Evolutionary conservation across 768 basidiomycete genomes (phyloP).

Genomic region (Auriscalpium orientale): DNA sequence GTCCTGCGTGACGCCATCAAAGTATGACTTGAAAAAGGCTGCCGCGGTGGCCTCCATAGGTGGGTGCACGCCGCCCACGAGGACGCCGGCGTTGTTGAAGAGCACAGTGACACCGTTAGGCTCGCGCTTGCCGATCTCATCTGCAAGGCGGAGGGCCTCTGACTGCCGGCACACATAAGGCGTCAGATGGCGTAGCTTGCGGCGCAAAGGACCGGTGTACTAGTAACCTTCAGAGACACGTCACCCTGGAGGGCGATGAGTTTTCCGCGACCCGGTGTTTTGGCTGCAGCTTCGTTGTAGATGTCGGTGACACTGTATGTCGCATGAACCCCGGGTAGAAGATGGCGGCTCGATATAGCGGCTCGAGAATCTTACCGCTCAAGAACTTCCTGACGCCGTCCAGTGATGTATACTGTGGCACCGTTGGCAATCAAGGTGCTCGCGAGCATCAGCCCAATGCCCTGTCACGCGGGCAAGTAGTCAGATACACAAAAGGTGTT

Average conservation of each 20-base stretch:
- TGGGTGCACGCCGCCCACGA: slow-evolving; percentile 21
- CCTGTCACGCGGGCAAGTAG: slow-evolving; percentile 19
- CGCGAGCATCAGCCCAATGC: slow-evolving; percentile 44
- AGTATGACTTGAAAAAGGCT: slow-evolving; percentile 31
- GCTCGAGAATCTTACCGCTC: slow-evolving; percentile 23
- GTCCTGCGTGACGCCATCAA: slow-evolving; percentile 30
- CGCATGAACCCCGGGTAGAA: not conserved
- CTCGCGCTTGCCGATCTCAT: slow-evolving; percentile 21
- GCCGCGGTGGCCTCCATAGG: slow-evolving; percentile 26
- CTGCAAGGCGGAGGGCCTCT: slow-evolving; percentile 35
- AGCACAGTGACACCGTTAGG: not conserved
- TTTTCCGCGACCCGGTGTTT: slow-evolving; percentile 23
- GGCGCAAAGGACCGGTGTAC: not conserved
- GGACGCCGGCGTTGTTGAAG: slow-evolving; percentile 38
- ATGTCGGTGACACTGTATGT: slow-evolving; percentile 22
- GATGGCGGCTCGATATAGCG: not conserved
- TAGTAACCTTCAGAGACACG: slow-evolving; percentile 30
- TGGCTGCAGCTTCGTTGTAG: slow-evolving; percentile 32
- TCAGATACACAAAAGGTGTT: slow-evolving; percentile 3
- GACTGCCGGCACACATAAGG: slow-evolving; percentile 20
- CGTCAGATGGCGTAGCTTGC: not conserved
- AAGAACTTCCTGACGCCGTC: slow-evolving; percentile 32
- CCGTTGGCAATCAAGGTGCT: slow-evolving; percentile 40
- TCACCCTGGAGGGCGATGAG: slow-evolving; percentile 37
- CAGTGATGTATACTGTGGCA: slow-evolving; percentile 42